phyloP scores from a whole-genome alignment of 1,139 yeast species.

The Fermentozyma sake region DNA sequence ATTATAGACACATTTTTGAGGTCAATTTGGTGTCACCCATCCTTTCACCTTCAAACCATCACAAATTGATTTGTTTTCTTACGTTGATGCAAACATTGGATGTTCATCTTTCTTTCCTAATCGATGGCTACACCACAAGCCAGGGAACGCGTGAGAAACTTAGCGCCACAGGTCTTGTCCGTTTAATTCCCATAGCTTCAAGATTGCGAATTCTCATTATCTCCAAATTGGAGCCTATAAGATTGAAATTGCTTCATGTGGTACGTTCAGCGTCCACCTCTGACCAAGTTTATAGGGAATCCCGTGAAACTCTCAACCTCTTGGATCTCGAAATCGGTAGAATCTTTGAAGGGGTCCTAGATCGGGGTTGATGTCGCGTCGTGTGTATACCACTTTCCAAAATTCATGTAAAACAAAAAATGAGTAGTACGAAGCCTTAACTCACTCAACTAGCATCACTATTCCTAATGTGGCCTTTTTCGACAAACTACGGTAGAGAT shows the following conservation, averaged over 20 bases:
- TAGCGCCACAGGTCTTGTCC: conserved; percentile 42
- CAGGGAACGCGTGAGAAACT: conserved; percentile 14
- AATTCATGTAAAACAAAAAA: background rate
- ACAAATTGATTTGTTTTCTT: conserved; percentile 26
- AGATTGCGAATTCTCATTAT: conserved; percentile 33
- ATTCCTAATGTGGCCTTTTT: conserved; percentile 15
- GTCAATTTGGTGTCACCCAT: conserved; percentile 7
- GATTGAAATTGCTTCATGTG: conserved; percentile 6
- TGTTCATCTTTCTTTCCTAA: conserved; percentile 34
- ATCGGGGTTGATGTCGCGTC: conserved; percentile 13
- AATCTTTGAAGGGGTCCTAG: conserved; percentile 38
- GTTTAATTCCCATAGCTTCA: conserved; percentile 44
- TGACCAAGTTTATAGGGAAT: conserved; percentile 5
- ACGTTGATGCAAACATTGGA: conserved; percentile 40
- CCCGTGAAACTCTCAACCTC: conserved; percentile 17
- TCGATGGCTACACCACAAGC: conserved; percentile 32
- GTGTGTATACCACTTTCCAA: background rate
- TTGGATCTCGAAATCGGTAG: conserved; percentile 35
- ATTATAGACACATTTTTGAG: conserved; percentile 25
- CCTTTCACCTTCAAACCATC: conserved; percentile 8
- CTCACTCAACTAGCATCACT: too few species aligned
- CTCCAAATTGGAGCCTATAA: conserved; percentile 9
- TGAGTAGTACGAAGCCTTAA: background rate
- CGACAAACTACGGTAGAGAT: conserved; percentile 15
- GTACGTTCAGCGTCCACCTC: conserved; percentile 2